Conservation (phyloP, 2,329 filamentous ascomycete species). For the Pseudocercospora musae region DNA sequence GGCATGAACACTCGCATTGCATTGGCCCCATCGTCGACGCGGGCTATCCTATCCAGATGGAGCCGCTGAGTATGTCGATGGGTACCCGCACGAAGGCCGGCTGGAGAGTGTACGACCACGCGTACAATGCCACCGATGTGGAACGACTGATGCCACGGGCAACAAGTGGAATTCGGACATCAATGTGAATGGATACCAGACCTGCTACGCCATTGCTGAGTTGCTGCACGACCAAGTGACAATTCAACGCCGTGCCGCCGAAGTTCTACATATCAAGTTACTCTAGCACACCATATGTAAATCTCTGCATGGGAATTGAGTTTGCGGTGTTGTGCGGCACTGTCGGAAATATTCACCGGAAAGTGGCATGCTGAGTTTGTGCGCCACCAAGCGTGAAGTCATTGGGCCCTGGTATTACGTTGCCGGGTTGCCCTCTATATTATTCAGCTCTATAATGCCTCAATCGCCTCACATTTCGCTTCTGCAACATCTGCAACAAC, state of each 20-base stretch:
- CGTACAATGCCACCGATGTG: slow-evolving; percentile 29
- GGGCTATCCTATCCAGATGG: slow-evolving; percentile 35
- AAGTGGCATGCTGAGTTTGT: neutral
- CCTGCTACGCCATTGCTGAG: slow-evolving; percentile 24
- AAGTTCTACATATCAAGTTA: neutral
- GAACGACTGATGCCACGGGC: slow-evolving; percentile 39
- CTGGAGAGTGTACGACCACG: slow-evolving; percentile 50
- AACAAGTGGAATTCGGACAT: slow-evolving; percentile 26
- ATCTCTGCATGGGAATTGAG: neutral
- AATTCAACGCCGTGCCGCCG: slow-evolving; percentile 21
- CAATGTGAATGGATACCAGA: slow-evolving; percentile 33
- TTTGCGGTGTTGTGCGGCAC: neutral
- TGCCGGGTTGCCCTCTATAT: neutral
- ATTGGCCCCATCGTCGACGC: slow-evolving; percentile 40
- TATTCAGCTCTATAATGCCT: neutral
- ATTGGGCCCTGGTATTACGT: neutral
- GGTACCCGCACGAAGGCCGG: slow-evolving; percentile 52
- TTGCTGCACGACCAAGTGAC: slow-evolving; percentile 44
- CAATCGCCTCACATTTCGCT: neutral
- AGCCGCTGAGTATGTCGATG: slow-evolving; percentile 48
- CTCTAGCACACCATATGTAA: neutral
- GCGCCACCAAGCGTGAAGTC: neutral
- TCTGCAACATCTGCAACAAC: neutral
- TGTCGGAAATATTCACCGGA: neutral
- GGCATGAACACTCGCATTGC: slow-evolving; percentile 41